Evolutionary conservation across 345 rosid genomes (phyloP), one percentile per base, ranked within the genome.

Genomic region (Pelargonium nanum): DNA sequence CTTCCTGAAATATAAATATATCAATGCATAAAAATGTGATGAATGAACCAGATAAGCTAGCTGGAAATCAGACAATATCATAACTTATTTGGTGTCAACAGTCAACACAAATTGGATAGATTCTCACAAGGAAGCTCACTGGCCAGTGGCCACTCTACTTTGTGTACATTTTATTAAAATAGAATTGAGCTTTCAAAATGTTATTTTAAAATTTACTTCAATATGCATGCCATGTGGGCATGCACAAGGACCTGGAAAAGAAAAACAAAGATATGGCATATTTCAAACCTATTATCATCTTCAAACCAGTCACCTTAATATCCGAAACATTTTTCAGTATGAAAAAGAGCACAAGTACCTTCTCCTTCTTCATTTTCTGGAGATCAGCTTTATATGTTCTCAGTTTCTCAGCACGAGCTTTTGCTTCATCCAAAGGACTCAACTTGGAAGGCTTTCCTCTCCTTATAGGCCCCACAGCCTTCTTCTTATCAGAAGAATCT

Each of bases 331-430:
- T 17, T 52, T 15, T 63, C 0, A 26, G 52, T 56, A 13, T 53
- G 20, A 56, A 26, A 23, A n/a, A 24, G 22, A 30, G 56, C 58
- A 28, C 48, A 67, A 60, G 70, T 72, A 93, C 97, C 91, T 85
- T 88, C 71, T 90, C 95, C 77, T 88, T 94, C 81, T 88, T 94
- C 75, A 94, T 64, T 76, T 90, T 90, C 88, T 81, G 88, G 61
- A 94, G 87, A 70, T 94, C 99, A 72, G 95, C 95, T 80, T 94
- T 94, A 66, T 73, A 94, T 54, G 70, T 75, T 72, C 99, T 88
- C 56, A 94, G 85, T 72, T 71, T 85, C 69, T 94, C 97, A 63
- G 99, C 99, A 23, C 99, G 97, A 19, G 84, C 92, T 73, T 63
- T 81, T 58, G 97, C 97, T 82, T 90, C 99, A 61, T 94, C 97